Evolutionary conservation across 2,329 filamentous ascomycete species (phyloP).

Genomic region (Chrysoporthe puriensis): DNA sequence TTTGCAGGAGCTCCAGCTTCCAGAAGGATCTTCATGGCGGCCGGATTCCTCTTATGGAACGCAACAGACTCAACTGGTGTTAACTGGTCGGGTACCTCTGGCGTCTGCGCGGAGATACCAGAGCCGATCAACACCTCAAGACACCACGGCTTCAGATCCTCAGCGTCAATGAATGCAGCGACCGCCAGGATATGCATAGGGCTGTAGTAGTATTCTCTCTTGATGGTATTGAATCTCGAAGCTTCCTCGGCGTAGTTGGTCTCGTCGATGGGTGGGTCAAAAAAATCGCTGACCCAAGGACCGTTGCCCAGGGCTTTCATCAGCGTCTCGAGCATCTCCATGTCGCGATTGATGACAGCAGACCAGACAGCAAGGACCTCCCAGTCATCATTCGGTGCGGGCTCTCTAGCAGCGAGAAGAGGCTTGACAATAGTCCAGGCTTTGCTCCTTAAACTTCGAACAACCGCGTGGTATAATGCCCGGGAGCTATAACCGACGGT

Average conservation of each 20-base stretch:
- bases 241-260: too few relatives aligned
- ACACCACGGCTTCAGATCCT: too few relatives aligned
- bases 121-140: neutral
- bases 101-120: neutral
- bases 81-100: neutral
- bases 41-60: rapidly evolving
- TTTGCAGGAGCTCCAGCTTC: neutral
- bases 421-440: neutral
- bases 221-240: too few relatives aligned
- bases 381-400: neutral
- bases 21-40: neutral
- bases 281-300: neutral
- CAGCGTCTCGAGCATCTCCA: neutral
- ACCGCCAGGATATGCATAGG: neutral
- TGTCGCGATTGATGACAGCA: neutral
- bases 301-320: neutral
- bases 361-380: neutral
- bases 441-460: too few relatives aligned
- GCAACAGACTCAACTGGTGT: neutral
- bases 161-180: rapidly evolving
- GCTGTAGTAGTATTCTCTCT: rapidly evolving
- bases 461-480: neutral
- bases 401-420: neutral
- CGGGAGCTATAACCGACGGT: neutral
- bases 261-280: too few relatives aligned